These are phyloP conservation scores for Stachybotrys chlorohalonatus DNA, from an alignment of 2,329 filamentous ascomycete species.

Conservation along the genomic window DNA sequence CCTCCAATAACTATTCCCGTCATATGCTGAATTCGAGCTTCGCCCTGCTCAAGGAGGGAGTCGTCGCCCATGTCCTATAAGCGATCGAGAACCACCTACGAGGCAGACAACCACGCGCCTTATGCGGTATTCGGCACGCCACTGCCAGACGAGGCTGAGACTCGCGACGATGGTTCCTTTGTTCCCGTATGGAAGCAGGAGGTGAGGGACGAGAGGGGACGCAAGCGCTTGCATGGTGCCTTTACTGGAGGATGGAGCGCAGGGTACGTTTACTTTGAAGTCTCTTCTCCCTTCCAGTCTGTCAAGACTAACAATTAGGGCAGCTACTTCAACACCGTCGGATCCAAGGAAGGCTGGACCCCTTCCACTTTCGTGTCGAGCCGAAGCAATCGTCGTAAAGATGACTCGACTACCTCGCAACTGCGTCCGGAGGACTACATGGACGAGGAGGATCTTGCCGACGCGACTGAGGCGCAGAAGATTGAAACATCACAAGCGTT, in stretches of 20 bases:
- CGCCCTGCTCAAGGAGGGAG: neutral
- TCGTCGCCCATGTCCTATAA: constrained; percentile 59
- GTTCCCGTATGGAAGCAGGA: constrained; percentile 98
- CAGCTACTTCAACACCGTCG: constrained; percentile 95
- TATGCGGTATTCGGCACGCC: constrained; percentile 79
- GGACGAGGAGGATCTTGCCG: constrained; percentile 92
- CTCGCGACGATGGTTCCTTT: constrained; percentile 83
- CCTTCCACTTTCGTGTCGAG: constrained; percentile 90
- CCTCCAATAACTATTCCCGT: too few species aligned
- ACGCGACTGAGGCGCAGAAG: constrained; percentile 68
- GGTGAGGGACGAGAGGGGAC: constrained; percentile 82
- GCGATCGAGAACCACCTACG: constrained; percentile 69
- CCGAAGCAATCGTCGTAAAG: constrained; percentile 65
- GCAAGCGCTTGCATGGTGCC: constrained; percentile 86
- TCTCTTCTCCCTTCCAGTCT: neutral
- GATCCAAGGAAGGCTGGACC: constrained; percentile 96
- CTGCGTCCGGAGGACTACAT: constrained; percentile 83
- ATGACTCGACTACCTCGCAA: constrained; percentile 45
- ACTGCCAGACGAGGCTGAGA: constrained; percentile 68
- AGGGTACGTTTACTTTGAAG: constrained; percentile 52
- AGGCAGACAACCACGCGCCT: constrained; percentile 65
- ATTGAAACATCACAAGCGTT: constrained; percentile 68
- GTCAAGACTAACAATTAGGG: constrained; percentile 5
- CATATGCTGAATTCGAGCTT: neutral
- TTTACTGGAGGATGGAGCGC: constrained; percentile 97